A percentile compares a stretch with the other conserved stretches of the same genome.
Evolutionary conservation across 495 filamentous ascomycete genomes (phyloP).

Genomic region (Patellaria atrata): DNA sequence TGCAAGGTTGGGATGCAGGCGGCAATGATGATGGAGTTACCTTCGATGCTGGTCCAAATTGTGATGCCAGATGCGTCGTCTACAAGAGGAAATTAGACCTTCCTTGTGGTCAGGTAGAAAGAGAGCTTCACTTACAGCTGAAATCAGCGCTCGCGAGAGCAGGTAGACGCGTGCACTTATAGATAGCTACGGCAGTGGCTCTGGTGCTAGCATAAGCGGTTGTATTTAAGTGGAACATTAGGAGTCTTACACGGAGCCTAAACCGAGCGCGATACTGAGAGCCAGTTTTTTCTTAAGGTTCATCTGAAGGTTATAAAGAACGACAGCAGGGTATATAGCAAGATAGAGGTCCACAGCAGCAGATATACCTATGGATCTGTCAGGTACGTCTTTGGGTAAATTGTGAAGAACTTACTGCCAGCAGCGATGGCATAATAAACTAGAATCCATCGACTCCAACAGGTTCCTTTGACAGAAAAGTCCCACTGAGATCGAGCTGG

Average conservation of each 20-base stretch:
- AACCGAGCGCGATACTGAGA: slow-evolving; percentile 25
- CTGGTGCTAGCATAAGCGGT: no score
- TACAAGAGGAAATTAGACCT: slow-evolving; percentile 3
- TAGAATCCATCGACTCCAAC: slow-evolving; percentile 24
- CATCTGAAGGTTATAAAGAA: slow-evolving; percentile 29
- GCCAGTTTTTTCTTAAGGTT: slow-evolving; percentile 29
- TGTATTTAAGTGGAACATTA: neutral
- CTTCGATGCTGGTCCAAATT: slow-evolving; percentile 32
- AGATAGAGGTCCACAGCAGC: slow-evolving; percentile 28
- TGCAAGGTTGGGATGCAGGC: slow-evolving; percentile 33
- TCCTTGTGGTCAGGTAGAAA: neutral
- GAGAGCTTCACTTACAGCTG: neutral
- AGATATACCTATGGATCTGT: slow-evolving; percentile 20
- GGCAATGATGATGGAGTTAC: slow-evolving; percentile 30
- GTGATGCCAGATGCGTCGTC: slow-evolving; percentile 27
- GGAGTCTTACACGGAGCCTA: slow-evolving; percentile 26
- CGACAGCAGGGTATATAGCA: slow-evolving; percentile 24
- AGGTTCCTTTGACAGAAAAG: slow-evolving; percentile 18
- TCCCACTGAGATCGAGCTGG: slow-evolving; percentile 7
- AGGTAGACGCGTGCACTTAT: slow-evolving; percentile 28
- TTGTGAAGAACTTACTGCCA: slow-evolving; percentile 19
- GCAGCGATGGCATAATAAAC: slow-evolving; percentile 30
- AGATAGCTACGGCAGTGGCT: slow-evolving; percentile 25
- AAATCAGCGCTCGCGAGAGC: slow-evolving; percentile 25
- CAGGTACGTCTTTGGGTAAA: neutral